A percentile compares a stretch with the other conserved stretches of the same genome.
phyloP scores from a whole-genome alignment of 352 stramenopile genomes.

The Phytophthora tubulina region DNA sequence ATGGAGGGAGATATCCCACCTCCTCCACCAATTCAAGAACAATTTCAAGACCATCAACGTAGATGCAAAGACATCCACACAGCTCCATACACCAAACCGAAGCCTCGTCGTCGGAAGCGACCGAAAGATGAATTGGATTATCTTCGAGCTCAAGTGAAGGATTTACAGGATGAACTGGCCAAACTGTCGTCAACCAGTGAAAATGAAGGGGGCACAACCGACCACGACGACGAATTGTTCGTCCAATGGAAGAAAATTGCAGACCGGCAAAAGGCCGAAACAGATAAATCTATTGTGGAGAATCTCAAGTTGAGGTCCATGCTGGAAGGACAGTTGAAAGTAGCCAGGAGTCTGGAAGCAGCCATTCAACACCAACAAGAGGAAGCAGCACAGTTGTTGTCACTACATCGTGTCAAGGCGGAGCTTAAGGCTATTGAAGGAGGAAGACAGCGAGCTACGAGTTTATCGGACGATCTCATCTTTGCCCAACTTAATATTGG shows the following conservation, averaged over 20 bases:
- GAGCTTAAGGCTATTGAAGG: slow-evolving; percentile 9
- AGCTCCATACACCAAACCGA: slow-evolving; percentile 22
- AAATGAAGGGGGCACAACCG: not conserved
- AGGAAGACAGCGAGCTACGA: slow-evolving; percentile 12
- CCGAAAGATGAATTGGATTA: slow-evolving; percentile 52
- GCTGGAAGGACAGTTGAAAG: slow-evolving; percentile 39
- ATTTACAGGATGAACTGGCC: slow-evolving; percentile 37
- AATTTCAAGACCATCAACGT: slow-evolving; percentile 8
- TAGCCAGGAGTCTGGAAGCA: slow-evolving; percentile 38
- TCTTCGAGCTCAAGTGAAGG: slow-evolving; percentile 30
- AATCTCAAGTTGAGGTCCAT: slow-evolving; percentile 43
- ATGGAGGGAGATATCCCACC: slow-evolving; percentile 10
- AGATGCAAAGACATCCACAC: slow-evolving; percentile 21
- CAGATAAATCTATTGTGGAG: slow-evolving; percentile 30
- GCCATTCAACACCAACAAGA: slow-evolving; percentile 38
- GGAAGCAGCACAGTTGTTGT: slow-evolving; percentile 25
- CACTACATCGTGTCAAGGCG: slow-evolving; percentile 12
- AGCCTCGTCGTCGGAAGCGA: slow-evolving; percentile 34
- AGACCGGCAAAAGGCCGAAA: slow-evolving; percentile 32
- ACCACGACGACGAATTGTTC: slow-evolving; percentile 34
- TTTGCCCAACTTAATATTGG: slow-evolving; percentile 30
- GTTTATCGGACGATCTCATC: slow-evolving; percentile 33
- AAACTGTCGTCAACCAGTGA: slow-evolving; percentile 23
- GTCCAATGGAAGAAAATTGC: slow-evolving; percentile 36
- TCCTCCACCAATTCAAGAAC: not conserved